phyloP scores from a whole-genome alignment of 2,329 filamentous ascomycete species.

The Neophaeococcomyces mojaviensis region DNA sequence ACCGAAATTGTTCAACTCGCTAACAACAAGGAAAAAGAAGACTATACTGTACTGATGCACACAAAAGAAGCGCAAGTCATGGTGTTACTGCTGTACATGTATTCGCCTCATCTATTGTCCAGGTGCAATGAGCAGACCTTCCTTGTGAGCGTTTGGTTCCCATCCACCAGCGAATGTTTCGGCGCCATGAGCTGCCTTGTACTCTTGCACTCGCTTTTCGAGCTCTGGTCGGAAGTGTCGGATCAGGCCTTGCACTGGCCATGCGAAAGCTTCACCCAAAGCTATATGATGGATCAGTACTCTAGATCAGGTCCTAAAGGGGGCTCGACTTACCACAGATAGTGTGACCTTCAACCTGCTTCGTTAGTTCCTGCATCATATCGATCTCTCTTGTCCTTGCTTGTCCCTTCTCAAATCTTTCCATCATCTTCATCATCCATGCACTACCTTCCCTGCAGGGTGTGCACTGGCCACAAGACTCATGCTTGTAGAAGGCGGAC shows the following conservation, averaged over 20 bases:
- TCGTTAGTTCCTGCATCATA: slow-evolving; percentile 98
- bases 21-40: no score
- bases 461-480: slow-evolving; percentile 96
- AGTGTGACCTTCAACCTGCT: slow-evolving; percentile 98
- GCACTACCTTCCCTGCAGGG: slow-evolving; percentile 98
- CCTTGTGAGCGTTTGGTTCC: slow-evolving; percentile 63
- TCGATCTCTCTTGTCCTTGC: slow-evolving; percentile 90
- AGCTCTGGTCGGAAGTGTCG: slow-evolving; percentile 96
- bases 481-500: slow-evolving; percentile 96
- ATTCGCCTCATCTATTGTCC: slow-evolving; percentile 55
- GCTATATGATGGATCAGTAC: slow-evolving; percentile 44
- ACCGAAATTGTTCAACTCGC: no score
- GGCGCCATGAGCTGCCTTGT: slow-evolving; percentile 62
- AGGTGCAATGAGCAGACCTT: slow-evolving; percentile 79
- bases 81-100: slow-evolving; percentile 6
- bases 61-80: slow-evolving; percentile 3
- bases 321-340: slow-evolving; percentile 68
- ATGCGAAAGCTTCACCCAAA: slow-evolving; percentile 94
- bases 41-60: not conserved
- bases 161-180: slow-evolving; percentile 78
- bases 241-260: slow-evolving; percentile 97
- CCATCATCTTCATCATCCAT: slow-evolving; percentile 99
- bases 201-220: slow-evolving; percentile 81
- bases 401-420: slow-evolving; percentile 85
- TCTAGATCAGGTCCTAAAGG: no score